These are phyloP conservation scores for Leishmania martiniquensis DNA, from an alignment of 208 protist species.

Conservation along the genomic window DNA sequence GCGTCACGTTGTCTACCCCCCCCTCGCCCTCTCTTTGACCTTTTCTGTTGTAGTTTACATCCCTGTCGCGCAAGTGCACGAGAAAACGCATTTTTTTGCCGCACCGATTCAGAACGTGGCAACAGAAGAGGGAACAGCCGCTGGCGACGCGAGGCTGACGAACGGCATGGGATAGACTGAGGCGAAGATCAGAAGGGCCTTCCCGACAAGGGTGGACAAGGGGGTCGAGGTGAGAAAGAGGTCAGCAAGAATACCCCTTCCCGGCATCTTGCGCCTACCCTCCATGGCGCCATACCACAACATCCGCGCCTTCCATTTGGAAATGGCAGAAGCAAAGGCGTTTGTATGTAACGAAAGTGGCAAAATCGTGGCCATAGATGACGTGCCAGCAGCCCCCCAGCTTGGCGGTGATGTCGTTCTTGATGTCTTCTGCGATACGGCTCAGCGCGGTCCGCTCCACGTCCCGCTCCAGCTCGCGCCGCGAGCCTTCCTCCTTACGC, in stretches of 20 bases:
- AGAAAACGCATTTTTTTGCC: neutral
- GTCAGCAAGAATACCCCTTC: neutral
- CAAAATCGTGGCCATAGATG: conserved; percentile 82
- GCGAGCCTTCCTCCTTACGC: conserved; percentile 81
- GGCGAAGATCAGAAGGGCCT: neutral
- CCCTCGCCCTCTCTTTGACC: neutral
- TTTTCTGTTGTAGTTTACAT: neutral
- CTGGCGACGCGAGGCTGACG: neutral
- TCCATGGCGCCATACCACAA: conserved; percentile 85
- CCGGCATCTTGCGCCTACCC: conserved; percentile 24
- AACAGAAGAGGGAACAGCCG: neutral
- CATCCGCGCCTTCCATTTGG: conserved; percentile 76
- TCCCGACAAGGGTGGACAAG: neutral
- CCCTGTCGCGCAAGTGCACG: neutral
- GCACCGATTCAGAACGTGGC: neutral
- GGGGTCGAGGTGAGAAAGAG: neutral
- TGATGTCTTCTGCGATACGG: conserved; percentile 72
- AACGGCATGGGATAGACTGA: neutral
- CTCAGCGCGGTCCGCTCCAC: conserved; percentile 72
- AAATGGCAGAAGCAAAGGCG: conserved; percentile 76
- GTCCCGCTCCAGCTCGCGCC: conserved; percentile 75
- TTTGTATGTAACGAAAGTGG: conserved; percentile 83
- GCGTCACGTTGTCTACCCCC: neutral
- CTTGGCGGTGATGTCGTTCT: conserved; percentile 48
- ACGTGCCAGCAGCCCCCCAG: conserved; percentile 86